Conservation (phyloP, 1,284 basidiomycete species). For the Malassezia globosa region DNA sequence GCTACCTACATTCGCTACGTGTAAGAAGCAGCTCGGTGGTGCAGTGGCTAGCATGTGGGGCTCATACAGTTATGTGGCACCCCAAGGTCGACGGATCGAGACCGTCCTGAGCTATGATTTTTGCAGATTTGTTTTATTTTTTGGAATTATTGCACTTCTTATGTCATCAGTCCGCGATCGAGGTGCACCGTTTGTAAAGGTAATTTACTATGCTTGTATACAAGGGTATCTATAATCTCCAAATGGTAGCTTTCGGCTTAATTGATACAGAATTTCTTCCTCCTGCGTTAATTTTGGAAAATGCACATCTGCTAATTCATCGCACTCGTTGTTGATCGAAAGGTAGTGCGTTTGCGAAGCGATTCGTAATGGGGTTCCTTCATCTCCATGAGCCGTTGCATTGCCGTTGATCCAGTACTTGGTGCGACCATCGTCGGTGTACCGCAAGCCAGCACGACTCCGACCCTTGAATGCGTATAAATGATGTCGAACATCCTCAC, state of each 20-base stretch:
- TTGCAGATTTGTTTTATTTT: slow-evolving; percentile 4
- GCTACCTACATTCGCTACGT: too few relatives aligned
- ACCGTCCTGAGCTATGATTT: slow-evolving; percentile 20
- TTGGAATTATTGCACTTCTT: not conserved
- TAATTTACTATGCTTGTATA: not conserved
- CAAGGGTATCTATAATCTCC: slow-evolving; percentile 81
- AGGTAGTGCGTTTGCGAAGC: slow-evolving; percentile 18
- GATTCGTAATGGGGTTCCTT: slow-evolving; percentile 21
- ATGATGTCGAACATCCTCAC: slow-evolving; percentile 74
- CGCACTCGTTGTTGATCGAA: not conserved
- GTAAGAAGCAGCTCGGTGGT: slow-evolving; percentile 21
- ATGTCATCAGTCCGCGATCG: not conserved
- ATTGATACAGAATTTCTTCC: slow-evolving; percentile 60
- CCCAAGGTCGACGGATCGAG: slow-evolving; percentile 22
- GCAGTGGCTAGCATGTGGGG: slow-evolving; percentile 22
- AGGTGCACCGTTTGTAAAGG: not conserved
- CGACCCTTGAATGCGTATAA: slow-evolving; percentile 26
- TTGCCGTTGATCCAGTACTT: slow-evolving; percentile 49
- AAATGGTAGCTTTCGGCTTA: slow-evolving; percentile 65
- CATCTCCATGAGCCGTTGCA: slow-evolving; percentile 19
- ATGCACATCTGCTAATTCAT: slow-evolving; percentile 11
- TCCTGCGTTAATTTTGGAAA: slow-evolving; percentile 57
- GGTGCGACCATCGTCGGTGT: slow-evolving; percentile 68
- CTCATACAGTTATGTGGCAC: slow-evolving; percentile 20
- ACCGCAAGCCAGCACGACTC: slow-evolving; percentile 60